Evolutionary conservation across 306 rosid genomes (phyloP), one percentile per base, ranked within the genome.

Genomic region (Vachellia pachyceras): DNA sequence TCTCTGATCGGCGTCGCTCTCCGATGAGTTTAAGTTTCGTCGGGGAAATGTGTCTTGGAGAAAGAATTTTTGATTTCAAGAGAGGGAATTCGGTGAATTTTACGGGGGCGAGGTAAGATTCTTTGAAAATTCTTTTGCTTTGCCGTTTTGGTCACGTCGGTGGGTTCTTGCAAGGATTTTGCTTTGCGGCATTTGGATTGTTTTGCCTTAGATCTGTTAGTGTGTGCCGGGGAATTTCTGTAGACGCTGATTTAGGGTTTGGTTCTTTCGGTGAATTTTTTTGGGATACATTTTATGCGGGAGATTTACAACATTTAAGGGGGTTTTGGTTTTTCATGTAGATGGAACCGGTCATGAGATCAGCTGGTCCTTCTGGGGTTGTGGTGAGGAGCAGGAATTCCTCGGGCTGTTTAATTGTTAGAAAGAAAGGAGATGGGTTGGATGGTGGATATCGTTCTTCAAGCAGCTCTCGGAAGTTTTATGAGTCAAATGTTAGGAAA

Each of bases 301-400:
- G 80, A 64, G 14, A 9, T 29, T 83, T 86, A 29, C 36, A 82
- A 45, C 84, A 72, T 14, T 79, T 90, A 66, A 79, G 84, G 80
- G 65, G 57, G 79, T 71, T 80, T 68, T 85, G 68, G 52, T 22
- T 82, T 82, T 88, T 77, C 80, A 77, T 84, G 88, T 79, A 65
- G 88, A 95, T 95, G 99, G 96, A 91, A 58, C 89, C 85, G 69
- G 89, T 90, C 18, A 79, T 87, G 83, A 90, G 97, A 94, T 82
- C 91, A 71, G 88, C 82, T 46, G 83, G 87, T 14, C 82, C 90
- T 41, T 85, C 97, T 18, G 97, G 90, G 88, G 89, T 88, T 67
- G 78, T 92, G 86, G 93, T 92, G 85, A 92, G 92, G 93, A 94
- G 88, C 18, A 84, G 90, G 64, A 89, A 82, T 63, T 88, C 97